A percentile compares a stretch with the other conserved stretches of the same genome.
phyloP scores from a whole-genome alignment of 352 stramenopile species.

The Phytophthora tubulina region DNA sequence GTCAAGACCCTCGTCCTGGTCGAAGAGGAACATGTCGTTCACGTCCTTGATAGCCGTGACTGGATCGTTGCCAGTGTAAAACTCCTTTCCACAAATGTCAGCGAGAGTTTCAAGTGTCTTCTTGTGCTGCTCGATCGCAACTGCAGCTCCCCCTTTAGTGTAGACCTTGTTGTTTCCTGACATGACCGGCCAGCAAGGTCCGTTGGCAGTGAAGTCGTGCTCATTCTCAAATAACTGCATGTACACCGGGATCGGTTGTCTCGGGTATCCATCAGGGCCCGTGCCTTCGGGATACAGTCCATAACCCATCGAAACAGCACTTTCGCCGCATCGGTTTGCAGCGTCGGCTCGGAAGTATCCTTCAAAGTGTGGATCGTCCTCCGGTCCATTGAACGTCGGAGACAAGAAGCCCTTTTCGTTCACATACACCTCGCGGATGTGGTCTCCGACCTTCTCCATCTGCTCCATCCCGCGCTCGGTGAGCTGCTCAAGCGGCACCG shows the following conservation, averaged over 20 bases:
- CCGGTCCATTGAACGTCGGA: conserved; percentile 68
- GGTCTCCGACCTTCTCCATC: conserved; percentile 64
- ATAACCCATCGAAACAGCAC: conserved; percentile 72
- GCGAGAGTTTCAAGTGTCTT: conserved; percentile 48
- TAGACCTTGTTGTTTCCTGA: conserved; percentile 66
- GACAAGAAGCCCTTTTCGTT: conserved; percentile 69
- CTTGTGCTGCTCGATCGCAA: conserved; percentile 54
- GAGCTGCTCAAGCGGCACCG: conserved; percentile 76
- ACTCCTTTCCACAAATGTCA: conserved; percentile 60
- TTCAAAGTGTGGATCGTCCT: conserved; percentile 69
- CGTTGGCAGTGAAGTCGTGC: conserved; percentile 80
- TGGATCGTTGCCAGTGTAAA: conserved; percentile 54
- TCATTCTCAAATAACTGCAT: conserved; percentile 87
- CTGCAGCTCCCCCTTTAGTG: conserved; percentile 40
- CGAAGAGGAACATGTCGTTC: conserved; percentile 79
- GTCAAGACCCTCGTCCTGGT: conserved; percentile 65
- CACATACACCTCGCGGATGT: conserved; percentile 83
- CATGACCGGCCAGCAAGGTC: conserved; percentile 69
- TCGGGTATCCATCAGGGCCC: conserved; percentile 59
- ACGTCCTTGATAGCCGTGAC: conserved; percentile 81
- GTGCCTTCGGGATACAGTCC: conserved; percentile 78
- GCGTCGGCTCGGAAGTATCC: conserved; percentile 79
- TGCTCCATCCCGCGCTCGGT: conserved; percentile 80
- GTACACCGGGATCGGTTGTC: conserved; percentile 77
- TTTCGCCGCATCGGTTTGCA: conserved; percentile 76